Percentiles rank a stretch among this genome's conserved stretches.
phyloP scores from a whole-genome alignment of 805 yeast genomes.

The Schizosaccharomyces japonicus region DNA sequence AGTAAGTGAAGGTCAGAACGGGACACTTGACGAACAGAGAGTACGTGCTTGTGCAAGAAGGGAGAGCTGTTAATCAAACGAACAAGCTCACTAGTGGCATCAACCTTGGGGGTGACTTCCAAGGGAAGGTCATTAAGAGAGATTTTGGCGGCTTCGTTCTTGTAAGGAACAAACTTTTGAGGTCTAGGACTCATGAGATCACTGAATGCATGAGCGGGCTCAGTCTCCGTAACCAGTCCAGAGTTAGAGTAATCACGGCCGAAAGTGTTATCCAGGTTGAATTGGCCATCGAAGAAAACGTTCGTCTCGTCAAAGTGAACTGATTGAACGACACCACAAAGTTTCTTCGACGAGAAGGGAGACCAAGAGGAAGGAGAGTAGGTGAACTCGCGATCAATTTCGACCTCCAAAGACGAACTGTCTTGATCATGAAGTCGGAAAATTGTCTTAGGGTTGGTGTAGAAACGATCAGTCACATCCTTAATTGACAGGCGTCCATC shows the following conservation, averaged over 20 bases:
- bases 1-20: constrained; percentile 78
- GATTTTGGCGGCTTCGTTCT: constrained; percentile 3
- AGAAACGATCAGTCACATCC: constrained; percentile 49
- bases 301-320: constrained; percentile 59
- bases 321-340: constrained; percentile 71
- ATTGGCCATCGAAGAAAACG: constrained; percentile 60
- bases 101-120: constrained; percentile 7
- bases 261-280: constrained; percentile 32
- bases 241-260: constrained; percentile 28
- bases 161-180: constrained; percentile 16
- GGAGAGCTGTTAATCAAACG: constrained; percentile 67
- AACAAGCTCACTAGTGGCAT: constrained; percentile 22
- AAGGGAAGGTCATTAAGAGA: not conserved
- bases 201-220: constrained; percentile 16
- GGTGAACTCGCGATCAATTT: constrained; percentile 40
- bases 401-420: constrained; percentile 56
- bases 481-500: constrained; percentile 46
- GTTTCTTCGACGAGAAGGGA: constrained; percentile 27
- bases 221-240: constrained; percentile 14
- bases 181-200: not conserved
- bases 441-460: constrained; percentile 58
- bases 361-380: constrained; percentile 22
- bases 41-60: constrained; percentile 65
- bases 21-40: constrained; percentile 68
- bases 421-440: constrained; percentile 58